These are phyloP conservation scores for Colletotrichum sp. DNA, from an alignment of 2,329 filamentous ascomycete genomes.

Conservation along the genomic window DNA sequence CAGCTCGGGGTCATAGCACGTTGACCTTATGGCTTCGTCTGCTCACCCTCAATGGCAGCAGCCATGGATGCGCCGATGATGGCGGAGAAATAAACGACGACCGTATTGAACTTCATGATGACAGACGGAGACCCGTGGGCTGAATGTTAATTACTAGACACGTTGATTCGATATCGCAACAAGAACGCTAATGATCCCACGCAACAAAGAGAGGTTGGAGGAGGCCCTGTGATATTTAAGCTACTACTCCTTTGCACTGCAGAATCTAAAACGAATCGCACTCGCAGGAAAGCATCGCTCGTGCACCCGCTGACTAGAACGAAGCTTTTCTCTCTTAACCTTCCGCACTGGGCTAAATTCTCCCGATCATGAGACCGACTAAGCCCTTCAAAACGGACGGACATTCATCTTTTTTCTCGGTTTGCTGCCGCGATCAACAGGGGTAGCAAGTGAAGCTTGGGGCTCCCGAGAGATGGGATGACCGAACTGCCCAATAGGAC, in stretches of 20 bases:
- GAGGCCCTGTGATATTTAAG: slow-evolving; percentile 12
- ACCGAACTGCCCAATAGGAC: slow-evolving; percentile 4
- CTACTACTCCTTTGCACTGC: not conserved
- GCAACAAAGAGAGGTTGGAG: rapidly evolving
- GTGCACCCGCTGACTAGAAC: not conserved
- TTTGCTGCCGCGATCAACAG: not conserved
- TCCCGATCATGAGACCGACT: slow-evolving; percentile 10
- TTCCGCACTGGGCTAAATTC: slow-evolving; percentile 2
- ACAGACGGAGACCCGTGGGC: not conserved
- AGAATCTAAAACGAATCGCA: not conserved
- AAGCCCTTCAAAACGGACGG: not conserved
- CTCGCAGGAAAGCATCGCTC: not conserved
- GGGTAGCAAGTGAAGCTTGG: slow-evolving; percentile 13
- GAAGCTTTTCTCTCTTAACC: slow-evolving; percentile 6
- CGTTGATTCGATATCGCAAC: not conserved
- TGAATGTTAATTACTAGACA: not conserved
- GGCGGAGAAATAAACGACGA: slow-evolving; percentile 1
- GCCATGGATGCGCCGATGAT: not conserved
- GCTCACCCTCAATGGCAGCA: not conserved
- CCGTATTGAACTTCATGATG: slow-evolving; percentile 2
- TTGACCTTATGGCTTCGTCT: rapidly evolving
- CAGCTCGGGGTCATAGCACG: not conserved
- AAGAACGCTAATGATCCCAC: not conserved
- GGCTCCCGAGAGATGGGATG: not conserved
- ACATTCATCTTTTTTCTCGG: not conserved